Evolutionary conservation across 2,329 filamentous ascomycete species (phyloP).

Genomic region (Pestalotiopsis sp.): DNA sequence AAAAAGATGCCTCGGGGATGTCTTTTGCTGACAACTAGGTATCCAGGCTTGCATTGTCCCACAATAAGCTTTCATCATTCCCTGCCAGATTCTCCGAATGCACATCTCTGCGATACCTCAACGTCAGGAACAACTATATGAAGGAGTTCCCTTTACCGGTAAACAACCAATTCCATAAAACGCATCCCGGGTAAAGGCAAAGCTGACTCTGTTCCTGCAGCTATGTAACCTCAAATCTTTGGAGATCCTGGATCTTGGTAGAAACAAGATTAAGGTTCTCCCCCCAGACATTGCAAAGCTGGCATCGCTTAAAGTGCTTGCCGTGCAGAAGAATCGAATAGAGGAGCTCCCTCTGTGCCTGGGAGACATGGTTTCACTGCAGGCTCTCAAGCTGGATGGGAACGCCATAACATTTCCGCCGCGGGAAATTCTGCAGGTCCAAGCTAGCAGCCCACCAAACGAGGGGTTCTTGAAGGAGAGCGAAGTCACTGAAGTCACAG

Average conservation of each 20-base stretch:
- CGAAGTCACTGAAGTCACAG: conserved; percentile 63
- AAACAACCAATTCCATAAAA: conserved; percentile 29
- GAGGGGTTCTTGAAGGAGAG: conserved; percentile 61
- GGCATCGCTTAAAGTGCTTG: conserved; percentile 85
- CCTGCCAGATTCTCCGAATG: conserved; percentile 75
- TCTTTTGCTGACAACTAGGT: conserved; percentile 22
- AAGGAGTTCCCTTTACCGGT: conserved; percentile 63
- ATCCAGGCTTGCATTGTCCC: conserved; percentile 74
- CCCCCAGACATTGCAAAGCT: conserved; percentile 81
- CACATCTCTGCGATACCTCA: conserved; percentile 77
- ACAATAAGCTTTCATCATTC: conserved; percentile 74
- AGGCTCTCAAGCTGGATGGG: conserved; percentile 86
- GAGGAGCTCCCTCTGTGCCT: conserved; percentile 81
- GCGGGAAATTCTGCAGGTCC: conserved; percentile 65
- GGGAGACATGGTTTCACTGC: conserved; percentile 86
- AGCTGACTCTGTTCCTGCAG: conserved; percentile 45
- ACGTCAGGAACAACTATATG: conserved; percentile 77
- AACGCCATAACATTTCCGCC: conserved; percentile 85
- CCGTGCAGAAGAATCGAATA: conserved; percentile 84
- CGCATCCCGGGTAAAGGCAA: conserved; percentile 8
- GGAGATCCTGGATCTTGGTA: conserved; percentile 90
- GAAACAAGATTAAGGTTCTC: conserved; percentile 79
- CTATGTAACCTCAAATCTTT: conserved; percentile 84
- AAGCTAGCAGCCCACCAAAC: conserved; percentile 57
- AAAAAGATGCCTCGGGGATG: neutral